Conservation (phyloP, 2,329 filamentous ascomycete genomes). For the Fusarium denticulatum region DNA sequence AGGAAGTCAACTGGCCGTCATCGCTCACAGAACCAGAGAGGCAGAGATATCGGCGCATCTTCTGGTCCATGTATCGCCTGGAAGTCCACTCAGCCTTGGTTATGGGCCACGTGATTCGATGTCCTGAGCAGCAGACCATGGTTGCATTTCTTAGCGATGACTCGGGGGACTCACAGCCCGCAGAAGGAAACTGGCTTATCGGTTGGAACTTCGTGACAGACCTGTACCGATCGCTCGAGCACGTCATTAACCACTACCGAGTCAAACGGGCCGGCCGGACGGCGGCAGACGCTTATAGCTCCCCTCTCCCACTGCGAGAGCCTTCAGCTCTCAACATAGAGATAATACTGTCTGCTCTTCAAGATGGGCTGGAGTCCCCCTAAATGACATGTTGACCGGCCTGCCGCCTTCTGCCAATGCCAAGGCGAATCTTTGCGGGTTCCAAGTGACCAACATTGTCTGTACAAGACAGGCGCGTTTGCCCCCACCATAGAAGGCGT, state of each 20-base stretch:
- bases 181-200: neutral
- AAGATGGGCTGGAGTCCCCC: neutral
- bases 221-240: neutral
- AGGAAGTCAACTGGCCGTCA: neutral
- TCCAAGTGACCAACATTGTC: neutral
- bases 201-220: neutral
- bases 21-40: neutral
- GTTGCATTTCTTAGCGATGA: neutral
- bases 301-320: neutral
- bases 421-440: neutral
- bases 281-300: neutral
- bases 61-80: neutral
- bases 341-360: neutral
- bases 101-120: neutral
- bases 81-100: neutral
- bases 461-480: neutral
- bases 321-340: neutral
- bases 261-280: neutral
- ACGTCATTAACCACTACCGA: neutral
- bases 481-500: too few species aligned
- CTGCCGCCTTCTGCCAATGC: neutral
- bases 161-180: neutral
- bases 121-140: neutral
- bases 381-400: neutral
- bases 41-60: neutral